phyloP scores from a whole-genome alignment of 768 basidiomycete genomes.

The Hericium coralloides region DNA sequence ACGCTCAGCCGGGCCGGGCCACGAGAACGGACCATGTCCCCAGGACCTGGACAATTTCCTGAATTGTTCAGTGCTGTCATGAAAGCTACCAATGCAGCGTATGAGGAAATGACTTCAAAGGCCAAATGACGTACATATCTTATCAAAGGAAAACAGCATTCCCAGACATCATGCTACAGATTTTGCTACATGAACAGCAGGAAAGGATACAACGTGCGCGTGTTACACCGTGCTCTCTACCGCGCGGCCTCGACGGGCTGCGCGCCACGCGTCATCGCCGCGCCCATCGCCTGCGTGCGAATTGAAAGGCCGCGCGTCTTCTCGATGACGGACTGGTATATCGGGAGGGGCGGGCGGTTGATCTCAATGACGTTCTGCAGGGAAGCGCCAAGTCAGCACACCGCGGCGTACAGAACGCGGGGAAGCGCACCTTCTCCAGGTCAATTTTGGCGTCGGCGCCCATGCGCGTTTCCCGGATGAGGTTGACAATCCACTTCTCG shows the following conservation, averaged over 20 bases:
- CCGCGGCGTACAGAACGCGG: neutral
- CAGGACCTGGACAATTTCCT: too few species aligned
- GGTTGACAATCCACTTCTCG: constrained; percentile 99
- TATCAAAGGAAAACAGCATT: too few species aligned
- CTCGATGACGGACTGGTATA: constrained; percentile 92
- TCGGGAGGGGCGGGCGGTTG: constrained; percentile 78
- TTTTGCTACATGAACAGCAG: neutral
- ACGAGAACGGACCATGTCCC: too few species aligned
- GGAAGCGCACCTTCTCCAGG: constrained; percentile 68
- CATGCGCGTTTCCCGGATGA: constrained; percentile 95
- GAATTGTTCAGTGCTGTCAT: too few species aligned
- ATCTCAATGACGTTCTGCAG: constrained; percentile 94
- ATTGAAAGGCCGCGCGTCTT: constrained; percentile 89
- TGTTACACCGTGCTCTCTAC: neutral
- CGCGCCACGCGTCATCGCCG: constrained; percentile 47
- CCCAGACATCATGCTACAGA: neutral
- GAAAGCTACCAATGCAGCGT: too few species aligned
- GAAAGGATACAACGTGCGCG: neutral
- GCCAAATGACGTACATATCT: too few species aligned
- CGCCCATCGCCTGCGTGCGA: constrained; percentile 83
- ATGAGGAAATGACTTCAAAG: too few species aligned
- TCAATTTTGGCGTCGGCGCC: constrained; percentile 97
- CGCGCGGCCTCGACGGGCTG: constrained; percentile 19
- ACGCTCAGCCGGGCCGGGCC: too few species aligned
- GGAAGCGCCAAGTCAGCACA: constrained; percentile 8